These are phyloP conservation scores for Paecilomyces sp. DNA, from an alignment of 2,329 filamentous ascomycete genomes.

Conservation along the genomic window DNA sequence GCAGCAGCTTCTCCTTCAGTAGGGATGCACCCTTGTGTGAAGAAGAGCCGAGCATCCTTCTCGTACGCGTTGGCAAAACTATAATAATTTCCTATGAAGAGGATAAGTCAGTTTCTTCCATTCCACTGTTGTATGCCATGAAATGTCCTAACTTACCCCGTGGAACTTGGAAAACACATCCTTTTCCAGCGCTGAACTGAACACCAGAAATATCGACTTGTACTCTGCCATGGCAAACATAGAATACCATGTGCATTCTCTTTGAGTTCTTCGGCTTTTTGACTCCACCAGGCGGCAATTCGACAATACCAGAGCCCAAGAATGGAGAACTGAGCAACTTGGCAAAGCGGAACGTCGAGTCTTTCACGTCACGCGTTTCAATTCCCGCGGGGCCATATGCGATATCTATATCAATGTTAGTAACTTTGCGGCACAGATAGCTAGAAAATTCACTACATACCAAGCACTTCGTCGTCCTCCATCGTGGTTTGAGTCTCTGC, in stretches of 20 bases:
- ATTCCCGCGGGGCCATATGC: slow-evolving; percentile 54
- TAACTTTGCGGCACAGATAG: slow-evolving; percentile 6
- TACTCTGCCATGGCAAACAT: slow-evolving; percentile 77
- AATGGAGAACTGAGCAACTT: slow-evolving; percentile 81
- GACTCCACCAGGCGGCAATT: slow-evolving; percentile 72
- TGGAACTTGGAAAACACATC: slow-evolving; percentile 90
- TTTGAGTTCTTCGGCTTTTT: slow-evolving; percentile 89
- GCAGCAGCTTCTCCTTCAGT: slow-evolving; percentile 21
- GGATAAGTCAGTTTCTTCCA: not conserved
- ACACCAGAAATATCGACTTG: slow-evolving; percentile 57
- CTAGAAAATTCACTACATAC: slow-evolving; percentile 15
- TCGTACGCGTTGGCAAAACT: slow-evolving; percentile 77
- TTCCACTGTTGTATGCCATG: not conserved
- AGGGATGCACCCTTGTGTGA: slow-evolving; percentile 74
- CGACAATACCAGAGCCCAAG: slow-evolving; percentile 83
- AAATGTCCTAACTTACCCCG: slow-evolving; percentile 59
- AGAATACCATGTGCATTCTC: slow-evolving; percentile 97
- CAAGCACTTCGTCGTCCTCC: slow-evolving; percentile 34
- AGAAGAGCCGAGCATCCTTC: slow-evolving; percentile 72
- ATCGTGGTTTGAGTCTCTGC: slow-evolving; percentile 26
- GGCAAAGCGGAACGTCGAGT: slow-evolving; percentile 74
- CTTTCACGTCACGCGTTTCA: slow-evolving; percentile 50
- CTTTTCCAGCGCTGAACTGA: slow-evolving; percentile 72
- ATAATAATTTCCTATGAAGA: slow-evolving; percentile 74
- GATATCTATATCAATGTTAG: slow-evolving; percentile 41